Evolutionary conservation across 164 flowering plant species (phyloP), one percentile per base, ranked within the genome.

Genomic region (Liquidambar formosana): DNA sequence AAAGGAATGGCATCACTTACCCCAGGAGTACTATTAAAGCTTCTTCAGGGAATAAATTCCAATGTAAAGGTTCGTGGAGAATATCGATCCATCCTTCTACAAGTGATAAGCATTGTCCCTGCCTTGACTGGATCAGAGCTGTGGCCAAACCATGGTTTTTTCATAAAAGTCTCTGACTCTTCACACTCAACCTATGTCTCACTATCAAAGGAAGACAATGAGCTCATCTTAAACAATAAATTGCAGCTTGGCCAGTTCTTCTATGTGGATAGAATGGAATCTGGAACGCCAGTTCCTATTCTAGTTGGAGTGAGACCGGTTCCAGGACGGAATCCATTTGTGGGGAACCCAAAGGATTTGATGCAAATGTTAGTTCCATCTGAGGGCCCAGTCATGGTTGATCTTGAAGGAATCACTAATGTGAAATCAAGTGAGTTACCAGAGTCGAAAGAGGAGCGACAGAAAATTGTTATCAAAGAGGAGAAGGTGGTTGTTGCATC

Each of bases 71-170:
- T 93, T 19, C 83, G 89, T 0, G 99, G 99, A 6, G 98, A 96
- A 58, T 67, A 93, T 60, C 84, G 97, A 10, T 90, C 98, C 0
- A 88, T 86, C 33, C 92, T 96, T 8, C 77, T 96, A 4, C 99
- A 96, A 72, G 95, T 96, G 52, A 89, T 93, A 79, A 87, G 97
- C 85, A 96, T 96, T 47, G 96, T 96, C 10, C 99, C 99, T 14
- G 97, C 99, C 10, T 74, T 90, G 63, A 68, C 82, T 3, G 99
- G 98, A 10, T 82, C 91, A n/a, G 98, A 89, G 25, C 73, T 96
- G 13, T 96, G 92, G 89, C 97, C 99, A 9, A 83, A 93, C 77
- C 97, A 89, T 46, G 99, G 98, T 16, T 96, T 91, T 83, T 96
- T 93, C 80, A 63, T 96, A 13, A 96, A 96, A 77, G 94, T 96